Conservation (phyloP, 2,329 filamentous ascomycete species). For the Sordariomycetes sp. region DNA sequence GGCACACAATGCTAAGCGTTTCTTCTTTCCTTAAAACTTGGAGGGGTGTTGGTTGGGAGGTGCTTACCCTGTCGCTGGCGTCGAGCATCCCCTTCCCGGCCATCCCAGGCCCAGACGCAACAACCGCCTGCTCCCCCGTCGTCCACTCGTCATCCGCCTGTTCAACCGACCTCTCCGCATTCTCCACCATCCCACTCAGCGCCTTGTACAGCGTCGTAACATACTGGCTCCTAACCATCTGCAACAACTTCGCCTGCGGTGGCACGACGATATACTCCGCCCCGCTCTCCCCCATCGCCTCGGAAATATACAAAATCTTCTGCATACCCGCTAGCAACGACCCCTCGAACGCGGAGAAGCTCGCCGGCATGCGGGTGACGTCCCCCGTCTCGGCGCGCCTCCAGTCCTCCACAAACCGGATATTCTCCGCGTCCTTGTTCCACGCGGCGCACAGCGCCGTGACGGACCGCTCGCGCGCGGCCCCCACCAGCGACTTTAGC, state of each 20-base stretch:
- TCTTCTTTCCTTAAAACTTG: neutral
- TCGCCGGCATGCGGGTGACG: conserved; percentile 79
- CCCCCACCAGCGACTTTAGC: conserved; percentile 61
- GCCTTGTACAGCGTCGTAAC: conserved; percentile 90
- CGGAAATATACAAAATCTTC: conserved; percentile 86
- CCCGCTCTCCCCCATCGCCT: conserved; percentile 64
- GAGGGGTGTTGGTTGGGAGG: no score
- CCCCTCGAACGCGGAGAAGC: conserved; percentile 77
- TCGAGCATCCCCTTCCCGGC: conserved; percentile 35
- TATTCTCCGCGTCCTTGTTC: conserved; percentile 87
- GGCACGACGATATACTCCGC: conserved; percentile 69
- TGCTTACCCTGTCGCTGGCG: conserved; percentile 41
- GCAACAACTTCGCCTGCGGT: conserved; percentile 74
- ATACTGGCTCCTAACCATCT: conserved; percentile 85
- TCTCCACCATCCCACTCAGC: conserved; percentile 91
- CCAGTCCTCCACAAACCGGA: conserved; percentile 91
- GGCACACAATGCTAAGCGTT: conserved; percentile 3
- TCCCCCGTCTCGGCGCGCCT: conserved; percentile 70
- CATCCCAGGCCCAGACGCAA: conserved; percentile 18
- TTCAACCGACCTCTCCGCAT: conserved; percentile 65
- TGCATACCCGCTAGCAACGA: conserved; percentile 77
- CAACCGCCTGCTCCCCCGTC: conserved; percentile 27
- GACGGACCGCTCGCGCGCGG: conserved; percentile 72
- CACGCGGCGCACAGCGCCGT: conserved; percentile 79
- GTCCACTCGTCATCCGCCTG: conserved; percentile 51